These are phyloP conservation scores for Salicornia ramosissima DNA, from an alignment of 148 eudicot species.

Conservation along the genomic window DNA sequence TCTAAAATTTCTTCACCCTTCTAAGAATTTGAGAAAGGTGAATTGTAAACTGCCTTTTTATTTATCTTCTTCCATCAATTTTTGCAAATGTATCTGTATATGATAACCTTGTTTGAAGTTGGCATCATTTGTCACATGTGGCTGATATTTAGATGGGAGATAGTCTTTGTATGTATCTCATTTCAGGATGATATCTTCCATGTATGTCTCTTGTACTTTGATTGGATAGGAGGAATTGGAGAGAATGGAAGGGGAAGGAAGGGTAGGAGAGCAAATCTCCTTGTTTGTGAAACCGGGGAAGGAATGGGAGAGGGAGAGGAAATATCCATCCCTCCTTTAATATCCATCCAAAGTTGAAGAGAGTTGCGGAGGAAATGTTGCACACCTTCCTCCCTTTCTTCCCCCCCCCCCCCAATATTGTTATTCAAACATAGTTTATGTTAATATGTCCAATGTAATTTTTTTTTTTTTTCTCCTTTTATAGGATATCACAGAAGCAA, in stretches of 20 bases:
- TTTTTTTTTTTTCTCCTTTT: constrained; percentile 3
- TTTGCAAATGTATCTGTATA: not conserved
- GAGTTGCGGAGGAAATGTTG: too few species aligned
- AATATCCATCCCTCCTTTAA: too few species aligned
- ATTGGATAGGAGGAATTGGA: too few species aligned
- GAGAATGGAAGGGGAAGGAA: too few species aligned
- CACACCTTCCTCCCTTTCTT: too few species aligned
- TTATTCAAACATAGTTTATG: too few species aligned
- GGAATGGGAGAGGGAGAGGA: too few species aligned
- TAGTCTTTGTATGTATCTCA: not conserved
- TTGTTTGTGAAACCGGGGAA: too few species aligned
- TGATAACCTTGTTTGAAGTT: not conserved
- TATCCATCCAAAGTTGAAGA: too few species aligned
- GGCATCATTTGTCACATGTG: not conserved
- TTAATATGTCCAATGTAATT: not conserved
- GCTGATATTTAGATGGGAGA: not conserved
- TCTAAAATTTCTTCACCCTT: not conserved
- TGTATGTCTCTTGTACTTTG: not conserved
- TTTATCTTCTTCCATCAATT: not conserved
- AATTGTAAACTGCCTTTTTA: not conserved
- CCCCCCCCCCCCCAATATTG: too few species aligned
- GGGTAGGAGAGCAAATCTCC: too few species aligned
- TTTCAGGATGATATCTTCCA: not conserved
- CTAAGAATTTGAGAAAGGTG: not conserved
- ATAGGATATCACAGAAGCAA: constrained; percentile 76